Evolutionary conservation across 306 rosid genomes (phyloP).

Genomic region (Corylus heterophylla): DNA sequence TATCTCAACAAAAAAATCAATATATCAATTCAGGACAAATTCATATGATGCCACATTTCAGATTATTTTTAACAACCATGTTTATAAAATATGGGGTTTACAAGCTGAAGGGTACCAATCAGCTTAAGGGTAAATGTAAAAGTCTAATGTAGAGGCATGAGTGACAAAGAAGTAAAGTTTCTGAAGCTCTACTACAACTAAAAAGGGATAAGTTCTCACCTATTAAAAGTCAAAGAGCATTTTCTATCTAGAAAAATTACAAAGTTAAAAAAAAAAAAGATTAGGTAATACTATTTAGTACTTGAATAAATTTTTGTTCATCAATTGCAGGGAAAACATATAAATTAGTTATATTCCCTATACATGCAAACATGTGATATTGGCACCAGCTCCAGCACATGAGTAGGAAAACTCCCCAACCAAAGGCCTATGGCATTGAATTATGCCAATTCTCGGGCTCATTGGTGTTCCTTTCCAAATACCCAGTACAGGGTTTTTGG

Average conservation of each 20-base stretch:
- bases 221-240: neutral
- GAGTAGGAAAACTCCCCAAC: constrained; percentile 59
- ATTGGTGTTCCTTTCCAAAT: constrained; percentile 62
- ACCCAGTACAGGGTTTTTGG: constrained; percentile 28
- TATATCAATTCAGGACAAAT: neutral
- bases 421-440: constrained; percentile 84
- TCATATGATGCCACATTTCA: neutral
- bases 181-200: neutral
- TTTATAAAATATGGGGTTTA: neutral
- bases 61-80: neutral
- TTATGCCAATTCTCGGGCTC: constrained; percentile 90
- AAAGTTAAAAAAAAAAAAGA: neutral
- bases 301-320: neutral
- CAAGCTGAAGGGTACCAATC: neutral
- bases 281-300: neutral
- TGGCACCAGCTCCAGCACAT: constrained; percentile 20
- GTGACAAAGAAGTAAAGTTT: too few relatives aligned
- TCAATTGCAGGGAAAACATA: neutral
- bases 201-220: neutral
- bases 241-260: neutral
- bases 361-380: constrained; percentile 11
- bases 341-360: neutral
- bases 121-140: neutral
- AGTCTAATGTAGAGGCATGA: too few relatives aligned
- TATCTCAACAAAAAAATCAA: neutral